Evolutionary conservation across 768 basidiomycete species (phyloP), one percentile per base, ranked within the genome.

Genomic region (Boletales sp.): DNA sequence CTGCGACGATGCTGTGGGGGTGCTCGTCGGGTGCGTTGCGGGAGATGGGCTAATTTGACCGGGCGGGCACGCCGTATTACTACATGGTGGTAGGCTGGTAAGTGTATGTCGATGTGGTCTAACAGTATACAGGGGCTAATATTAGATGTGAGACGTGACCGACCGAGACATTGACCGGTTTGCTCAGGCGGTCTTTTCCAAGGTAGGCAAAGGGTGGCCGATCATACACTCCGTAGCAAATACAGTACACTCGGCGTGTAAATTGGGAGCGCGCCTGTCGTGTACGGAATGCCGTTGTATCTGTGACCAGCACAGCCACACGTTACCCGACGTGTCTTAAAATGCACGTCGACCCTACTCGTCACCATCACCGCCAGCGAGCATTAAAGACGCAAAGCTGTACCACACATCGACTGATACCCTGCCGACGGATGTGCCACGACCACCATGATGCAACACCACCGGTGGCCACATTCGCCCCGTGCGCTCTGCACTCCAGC

Each of bases 21-120:
- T 99, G 96, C 74, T 99, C 96, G 0, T 97, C 94, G 0, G 96
- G 95, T 11, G 71, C 80, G 1, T 68, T 99, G 54, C 78, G 80
- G 49, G 90, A 95, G 42, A 90, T 91, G 83, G 96, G 96, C 4
- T 92, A 96, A 57, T 94, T 94, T 60, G 96, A 98, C 61, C 77
- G 90, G 10, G 78, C 81, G 12, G 96, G 96, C 17, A 97, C 92
- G 12, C 91, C 96, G 1, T 85, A 90, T 66, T 86, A 92, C 58
- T 99, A 99, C 66, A 91, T 97, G 88, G 64, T 97, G n/a, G 91
- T 87, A 37, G 96, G 95, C 61, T 95, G 94, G 95, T 97, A 61
- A 62, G 94, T 79, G 43, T n/a, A n/a, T n/a, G 17, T 12, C 35
- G 9, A 44, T 36, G 45, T 52, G 93, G 95, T 54, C 95, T 95